A percentile compares a stretch with the other conserved stretches of the same genome.
phyloP scores from a whole-genome alignment of 495 filamentous ascomycete genomes.

The Penicillium crystallinum region DNA sequence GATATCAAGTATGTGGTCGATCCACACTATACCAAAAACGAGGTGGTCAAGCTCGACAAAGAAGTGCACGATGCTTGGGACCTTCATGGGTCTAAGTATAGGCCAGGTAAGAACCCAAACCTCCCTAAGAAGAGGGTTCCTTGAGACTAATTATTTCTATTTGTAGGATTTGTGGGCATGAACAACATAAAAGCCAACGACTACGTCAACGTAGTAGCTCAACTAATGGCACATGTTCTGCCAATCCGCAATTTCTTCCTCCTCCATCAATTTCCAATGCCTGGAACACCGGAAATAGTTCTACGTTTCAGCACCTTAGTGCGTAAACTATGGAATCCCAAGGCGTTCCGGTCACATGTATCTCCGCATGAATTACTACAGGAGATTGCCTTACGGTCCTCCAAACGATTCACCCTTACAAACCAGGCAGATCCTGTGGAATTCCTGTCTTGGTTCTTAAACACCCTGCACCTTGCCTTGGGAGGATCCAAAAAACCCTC shows the following conservation, averaged over 20 bases:
- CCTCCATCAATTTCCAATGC: slow-evolving; percentile 56
- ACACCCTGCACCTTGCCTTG: slow-evolving; percentile 85
- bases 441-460: slow-evolving; percentile 95
- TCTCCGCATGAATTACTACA: slow-evolving; percentile 96
- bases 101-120: slow-evolving; percentile 53
- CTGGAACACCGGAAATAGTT: slow-evolving; percentile 51
- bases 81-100: slow-evolving; percentile 74
- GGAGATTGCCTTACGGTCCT: slow-evolving; percentile 83
- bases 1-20: slow-evolving; percentile 99
- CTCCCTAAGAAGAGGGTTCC: background rate
- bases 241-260: slow-evolving; percentile 92
- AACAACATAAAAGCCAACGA: slow-evolving; percentile 99
- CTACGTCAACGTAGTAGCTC: slow-evolving; percentile 95
- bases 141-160: slow-evolving; percentile 9
- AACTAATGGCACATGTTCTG: slow-evolving; percentile 82
- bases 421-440: slow-evolving; percentile 92
- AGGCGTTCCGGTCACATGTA: slow-evolving; percentile 94
- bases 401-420: slow-evolving; percentile 88
- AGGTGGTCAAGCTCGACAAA: slow-evolving; percentile 76
- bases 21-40: slow-evolving; percentile 72
- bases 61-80: slow-evolving; percentile 72
- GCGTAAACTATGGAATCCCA: slow-evolving; percentile 97
- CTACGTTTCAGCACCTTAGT: slow-evolving; percentile 86
- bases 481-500: slow-evolving; percentile 86
- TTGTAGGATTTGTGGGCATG: slow-evolving; percentile 84